These are phyloP conservation scores for Quercus agrifolia DNA, from an alignment of 306 rosid species.

Conservation along the genomic window DNA sequence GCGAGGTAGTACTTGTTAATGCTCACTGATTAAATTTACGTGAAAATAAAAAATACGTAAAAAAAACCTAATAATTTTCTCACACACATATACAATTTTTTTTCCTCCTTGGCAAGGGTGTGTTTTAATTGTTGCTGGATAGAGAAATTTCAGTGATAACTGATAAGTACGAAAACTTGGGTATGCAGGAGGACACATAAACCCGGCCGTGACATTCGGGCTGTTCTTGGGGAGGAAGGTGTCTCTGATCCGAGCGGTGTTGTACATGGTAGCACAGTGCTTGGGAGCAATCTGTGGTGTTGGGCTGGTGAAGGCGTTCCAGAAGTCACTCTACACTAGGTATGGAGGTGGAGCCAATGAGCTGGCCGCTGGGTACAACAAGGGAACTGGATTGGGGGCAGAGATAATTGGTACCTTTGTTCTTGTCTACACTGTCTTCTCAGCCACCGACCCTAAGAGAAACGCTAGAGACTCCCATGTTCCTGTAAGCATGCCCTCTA, in stretches of 20 bases:
- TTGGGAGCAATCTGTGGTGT: conserved; percentile 75
- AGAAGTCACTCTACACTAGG: conserved; percentile 42
- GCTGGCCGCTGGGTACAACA: conserved; percentile 45
- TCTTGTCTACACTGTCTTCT: conserved; percentile 94
- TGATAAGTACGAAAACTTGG: neutral
- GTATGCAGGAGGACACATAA: conserved; percentile 78
- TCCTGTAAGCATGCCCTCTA: conserved; percentile 52
- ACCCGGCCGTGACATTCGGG: conserved; percentile 92
- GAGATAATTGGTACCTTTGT: conserved; percentile 96
- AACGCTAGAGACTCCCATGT: conserved; percentile 93
- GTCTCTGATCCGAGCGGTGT: conserved; percentile 61
- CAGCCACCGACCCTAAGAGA: conserved; percentile 95
- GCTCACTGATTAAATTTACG: fast-evolving
- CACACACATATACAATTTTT: neutral
- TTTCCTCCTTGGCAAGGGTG: neutral
- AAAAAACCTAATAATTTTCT: too few relatives aligned
- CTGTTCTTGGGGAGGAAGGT: conserved; percentile 72
- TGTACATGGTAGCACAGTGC: conserved; percentile 74
- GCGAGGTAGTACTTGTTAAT: fast-evolving
- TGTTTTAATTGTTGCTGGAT: neutral
- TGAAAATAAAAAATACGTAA: too few relatives aligned
- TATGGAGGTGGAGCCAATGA: conserved; percentile 67
- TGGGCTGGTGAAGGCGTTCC: conserved; percentile 82
- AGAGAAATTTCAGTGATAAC: neutral
- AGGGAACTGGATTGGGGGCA: conserved; percentile 82